A percentile compares a stretch with the other conserved stretches of the same genome.
Evolutionary conservation across 179 eudicot species (phyloP).

Genomic region (Silene noctiflora): DNA sequence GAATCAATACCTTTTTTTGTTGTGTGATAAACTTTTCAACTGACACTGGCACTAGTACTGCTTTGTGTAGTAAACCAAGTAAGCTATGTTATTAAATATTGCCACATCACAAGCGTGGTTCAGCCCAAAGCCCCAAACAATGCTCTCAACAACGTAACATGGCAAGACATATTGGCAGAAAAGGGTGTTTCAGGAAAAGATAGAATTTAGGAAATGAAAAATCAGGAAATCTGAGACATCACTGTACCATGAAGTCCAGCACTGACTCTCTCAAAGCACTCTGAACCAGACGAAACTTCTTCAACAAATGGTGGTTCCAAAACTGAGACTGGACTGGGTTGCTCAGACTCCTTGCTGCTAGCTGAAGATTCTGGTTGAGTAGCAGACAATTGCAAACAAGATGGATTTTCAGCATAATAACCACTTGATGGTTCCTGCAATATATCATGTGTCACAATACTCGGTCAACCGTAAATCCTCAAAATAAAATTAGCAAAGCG

Average conservation of each 20-base stretch:
- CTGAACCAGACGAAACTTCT: slow-evolving; percentile 73
- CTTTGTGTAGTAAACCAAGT: neutral
- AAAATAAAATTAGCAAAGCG: slow-evolving; percentile 9
- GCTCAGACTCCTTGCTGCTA: slow-evolving; percentile 71
- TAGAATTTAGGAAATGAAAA: neutral
- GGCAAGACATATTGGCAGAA: neutral
- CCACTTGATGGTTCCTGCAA: slow-evolving; percentile 35
- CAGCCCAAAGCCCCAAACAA: neutral
- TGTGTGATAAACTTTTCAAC: neutral
- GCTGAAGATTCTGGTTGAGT: slow-evolving; percentile 55
- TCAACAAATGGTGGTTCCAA: slow-evolving; percentile 63
- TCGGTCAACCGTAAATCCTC: slow-evolving; percentile 5
- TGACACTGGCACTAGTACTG: neutral
- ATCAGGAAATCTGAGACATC: slow-evolving; percentile 6
- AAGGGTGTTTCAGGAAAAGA: neutral
- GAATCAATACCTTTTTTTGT: neutral
- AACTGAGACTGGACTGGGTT: slow-evolving; percentile 83
- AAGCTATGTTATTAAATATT: neutral
- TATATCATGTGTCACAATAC: slow-evolving; percentile 14
- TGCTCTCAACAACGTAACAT: neutral
- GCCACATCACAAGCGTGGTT: neutral
- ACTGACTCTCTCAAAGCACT: slow-evolving; percentile 83
- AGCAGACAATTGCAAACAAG: slow-evolving; percentile 32
- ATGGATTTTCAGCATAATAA: slow-evolving; percentile 30
- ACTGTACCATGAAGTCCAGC: slow-evolving; percentile 77